phyloP scores from a whole-genome alignment of 1,139 yeast genomes.

The Zygosaccharomyces pseudobailii region DNA sequence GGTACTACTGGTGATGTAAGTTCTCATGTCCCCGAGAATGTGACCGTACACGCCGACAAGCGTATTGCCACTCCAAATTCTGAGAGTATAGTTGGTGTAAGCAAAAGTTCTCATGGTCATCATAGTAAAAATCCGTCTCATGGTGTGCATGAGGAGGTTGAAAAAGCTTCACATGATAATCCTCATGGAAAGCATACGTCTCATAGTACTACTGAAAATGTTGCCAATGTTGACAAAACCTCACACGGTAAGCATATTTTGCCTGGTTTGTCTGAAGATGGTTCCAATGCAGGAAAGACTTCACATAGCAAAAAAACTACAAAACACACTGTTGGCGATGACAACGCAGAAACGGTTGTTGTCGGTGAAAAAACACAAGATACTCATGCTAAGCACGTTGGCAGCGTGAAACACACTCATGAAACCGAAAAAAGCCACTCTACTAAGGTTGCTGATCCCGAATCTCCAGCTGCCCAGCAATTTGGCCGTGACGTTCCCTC shows the following conservation, averaged over 20 bases:
- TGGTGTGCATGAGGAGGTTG: no score
- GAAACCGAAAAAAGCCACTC: neutral
- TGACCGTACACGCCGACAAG: neutral
- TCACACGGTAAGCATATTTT: neutral
- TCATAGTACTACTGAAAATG: neutral
- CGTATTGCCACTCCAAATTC: neutral
- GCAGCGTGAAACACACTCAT: neutral
- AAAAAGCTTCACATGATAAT: no score
- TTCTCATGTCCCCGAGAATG: neutral
- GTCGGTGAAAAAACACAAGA: neutral
- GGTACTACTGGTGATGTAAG: neutral
- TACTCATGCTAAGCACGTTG: neutral
- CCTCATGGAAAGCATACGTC: neutral
- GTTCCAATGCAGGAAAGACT: neutral
- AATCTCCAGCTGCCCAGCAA: conserved; percentile 11
- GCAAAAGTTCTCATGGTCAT: neutral
- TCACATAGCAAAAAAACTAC: neutral
- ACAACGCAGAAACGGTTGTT: neutral
- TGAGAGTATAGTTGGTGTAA: neutral
- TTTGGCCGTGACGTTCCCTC: conserved; percentile 14
- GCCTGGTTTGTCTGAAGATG: neutral
- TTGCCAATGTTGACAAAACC: neutral
- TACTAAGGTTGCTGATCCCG: neutral
- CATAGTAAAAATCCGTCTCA: no score
- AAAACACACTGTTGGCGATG: neutral